Evolutionary conservation across 768 basidiomycete species (phyloP).

Genomic region (Galerina marginata): DNA sequence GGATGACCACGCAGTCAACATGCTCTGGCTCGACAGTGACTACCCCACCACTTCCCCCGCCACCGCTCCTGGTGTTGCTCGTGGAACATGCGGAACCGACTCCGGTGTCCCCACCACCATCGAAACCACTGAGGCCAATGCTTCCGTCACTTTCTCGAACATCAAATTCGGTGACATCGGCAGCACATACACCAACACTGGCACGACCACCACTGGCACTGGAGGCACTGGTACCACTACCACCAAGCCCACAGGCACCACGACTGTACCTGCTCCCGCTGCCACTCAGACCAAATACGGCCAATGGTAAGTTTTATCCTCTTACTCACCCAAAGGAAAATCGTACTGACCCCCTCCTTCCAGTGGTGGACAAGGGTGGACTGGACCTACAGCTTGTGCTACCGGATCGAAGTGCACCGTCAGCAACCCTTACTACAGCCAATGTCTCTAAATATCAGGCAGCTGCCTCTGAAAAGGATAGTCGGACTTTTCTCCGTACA

Average conservation of each 20-base stretch:
- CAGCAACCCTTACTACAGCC: conserved; percentile 21
- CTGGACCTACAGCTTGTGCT: conserved; percentile 22
- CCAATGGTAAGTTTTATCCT: conserved; percentile 32
- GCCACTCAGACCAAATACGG: conserved; percentile 36
- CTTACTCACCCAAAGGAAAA: background rate
- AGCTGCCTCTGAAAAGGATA: background rate
- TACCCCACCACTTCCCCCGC: conserved; percentile 45
- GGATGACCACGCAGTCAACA: conserved; percentile 60
- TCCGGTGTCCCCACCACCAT: conserved; percentile 51
- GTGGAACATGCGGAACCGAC: conserved; percentile 52
- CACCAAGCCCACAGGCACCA: conserved; percentile 15
- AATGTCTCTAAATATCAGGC: conserved; percentile 17
- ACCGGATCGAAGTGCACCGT: conserved; percentile 16
- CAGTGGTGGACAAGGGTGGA: conserved; percentile 27
- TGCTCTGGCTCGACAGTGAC: conserved; percentile 63
- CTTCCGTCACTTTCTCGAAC: conserved; percentile 55
- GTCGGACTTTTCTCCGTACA: too few relatives aligned
- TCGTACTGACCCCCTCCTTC: background rate
- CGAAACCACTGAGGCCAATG: conserved; percentile 40
- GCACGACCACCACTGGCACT: conserved; percentile 6
- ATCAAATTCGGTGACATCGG: conserved; percentile 54
- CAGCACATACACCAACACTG: conserved; percentile 22
- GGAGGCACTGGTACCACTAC: conserved; percentile 1
- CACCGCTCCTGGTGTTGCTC: conserved; percentile 45
- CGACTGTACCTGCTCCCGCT: conserved; percentile 21